These are phyloP conservation scores for Tillandsia leiboldiana DNA, from an alignment of 176 grass and related monocot genomes.

Conservation along the genomic window DNA sequence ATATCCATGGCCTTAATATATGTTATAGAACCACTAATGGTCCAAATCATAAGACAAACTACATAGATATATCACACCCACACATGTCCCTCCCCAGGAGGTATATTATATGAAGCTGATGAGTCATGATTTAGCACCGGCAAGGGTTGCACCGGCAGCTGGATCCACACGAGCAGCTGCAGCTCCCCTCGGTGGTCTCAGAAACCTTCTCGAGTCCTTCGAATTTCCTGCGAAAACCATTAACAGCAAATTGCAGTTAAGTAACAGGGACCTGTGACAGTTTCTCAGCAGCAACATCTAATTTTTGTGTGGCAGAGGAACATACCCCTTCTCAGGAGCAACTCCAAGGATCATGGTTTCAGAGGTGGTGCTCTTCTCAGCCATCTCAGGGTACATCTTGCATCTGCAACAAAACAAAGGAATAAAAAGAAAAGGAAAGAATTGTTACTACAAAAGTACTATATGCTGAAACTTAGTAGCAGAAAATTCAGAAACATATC, in stretches of 20 bases:
- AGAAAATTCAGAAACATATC: no score
- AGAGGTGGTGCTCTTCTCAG: slow-evolving; percentile 25
- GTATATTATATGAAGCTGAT: neutral
- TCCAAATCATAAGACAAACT: neutral
- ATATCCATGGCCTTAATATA: neutral
- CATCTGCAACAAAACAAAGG: slow-evolving; percentile 12
- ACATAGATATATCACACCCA: neutral
- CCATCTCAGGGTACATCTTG: slow-evolving; percentile 43
- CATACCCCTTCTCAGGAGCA: slow-evolving; percentile 22
- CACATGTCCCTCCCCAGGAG: neutral
- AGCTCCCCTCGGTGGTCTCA: slow-evolving; percentile 16
- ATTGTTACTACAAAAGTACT: no score
- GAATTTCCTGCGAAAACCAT: slow-evolving; percentile 1
- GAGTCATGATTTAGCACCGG: slow-evolving; percentile 18
- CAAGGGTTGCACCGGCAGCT: slow-evolving; percentile 39
- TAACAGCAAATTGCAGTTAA: neutral
- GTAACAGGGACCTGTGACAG: no score
- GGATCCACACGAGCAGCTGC: slow-evolving; percentile 36
- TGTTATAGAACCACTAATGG: neutral
- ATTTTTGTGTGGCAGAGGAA: neutral
- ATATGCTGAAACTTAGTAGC: no score
- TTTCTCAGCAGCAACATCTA: neutral
- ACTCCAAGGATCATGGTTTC: slow-evolving; percentile 23
- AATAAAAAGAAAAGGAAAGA: neutral
- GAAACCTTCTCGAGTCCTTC: slow-evolving; percentile 14